Conservation (phyloP, 768 basidiomycete species). For the Hemileccinum rubropunctum region DNA sequence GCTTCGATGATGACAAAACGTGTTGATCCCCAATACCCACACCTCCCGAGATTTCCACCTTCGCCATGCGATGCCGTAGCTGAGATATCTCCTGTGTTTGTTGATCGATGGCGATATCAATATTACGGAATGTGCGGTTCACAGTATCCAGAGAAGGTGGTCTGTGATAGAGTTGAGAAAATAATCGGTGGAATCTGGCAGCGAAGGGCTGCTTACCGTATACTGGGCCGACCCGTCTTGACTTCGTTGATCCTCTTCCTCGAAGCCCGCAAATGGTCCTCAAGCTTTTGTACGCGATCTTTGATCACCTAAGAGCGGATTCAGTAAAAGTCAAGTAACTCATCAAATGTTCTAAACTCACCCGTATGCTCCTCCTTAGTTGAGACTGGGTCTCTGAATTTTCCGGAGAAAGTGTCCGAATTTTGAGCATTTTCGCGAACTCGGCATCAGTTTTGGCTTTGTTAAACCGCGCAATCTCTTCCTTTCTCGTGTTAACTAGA, state of each 20-base stretch:
- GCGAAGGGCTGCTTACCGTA: conserved; percentile 52
- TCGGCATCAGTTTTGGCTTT: conserved; percentile 76
- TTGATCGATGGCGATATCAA: conserved; percentile 67
- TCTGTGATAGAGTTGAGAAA: conserved; percentile 38
- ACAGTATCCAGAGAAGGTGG: conserved; percentile 84
- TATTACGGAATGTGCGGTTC: conserved; percentile 79
- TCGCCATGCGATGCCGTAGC: conserved; percentile 51
- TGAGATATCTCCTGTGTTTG: conserved; percentile 52
- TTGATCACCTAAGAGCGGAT: conserved; percentile 50
- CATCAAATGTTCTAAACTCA: conserved; percentile 32
- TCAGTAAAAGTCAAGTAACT: conserved; percentile 4
- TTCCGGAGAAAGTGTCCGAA: conserved; percentile 83
- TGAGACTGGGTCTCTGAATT: conserved; percentile 80
- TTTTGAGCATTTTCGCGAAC: conserved; percentile 71
- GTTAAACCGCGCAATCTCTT: conserved; percentile 79
- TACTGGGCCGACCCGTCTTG: conserved; percentile 55
- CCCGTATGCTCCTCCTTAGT: conserved; percentile 69
- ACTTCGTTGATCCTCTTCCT: conserved; percentile 68
- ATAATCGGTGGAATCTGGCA: neutral
- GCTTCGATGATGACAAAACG: conserved; percentile 37
- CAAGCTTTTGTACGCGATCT: conserved; percentile 75
- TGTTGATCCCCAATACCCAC: conserved; percentile 39
- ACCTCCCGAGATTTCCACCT: conserved; percentile 40
- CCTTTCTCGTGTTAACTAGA: conserved; percentile 74
- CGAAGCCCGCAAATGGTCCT: conserved; percentile 63